Evolutionary conservation across 768 basidiomycete genomes (phyloP).

Genomic region (Strobilomyces echinocephalus): DNA sequence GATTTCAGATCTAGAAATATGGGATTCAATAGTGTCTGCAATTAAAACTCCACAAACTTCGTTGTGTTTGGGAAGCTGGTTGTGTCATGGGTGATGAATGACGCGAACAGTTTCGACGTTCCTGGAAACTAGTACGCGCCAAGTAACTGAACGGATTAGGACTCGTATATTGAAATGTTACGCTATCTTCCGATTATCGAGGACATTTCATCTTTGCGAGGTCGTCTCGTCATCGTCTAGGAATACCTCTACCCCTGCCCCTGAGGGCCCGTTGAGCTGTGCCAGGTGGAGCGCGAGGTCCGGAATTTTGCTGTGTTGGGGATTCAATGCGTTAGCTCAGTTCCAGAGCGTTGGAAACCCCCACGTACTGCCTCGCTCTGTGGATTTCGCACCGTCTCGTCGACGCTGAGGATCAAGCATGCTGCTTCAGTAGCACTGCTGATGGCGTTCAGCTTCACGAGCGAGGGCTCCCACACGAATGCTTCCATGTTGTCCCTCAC

Average conservation of each 20-base stretch:
- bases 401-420: slow-evolving; percentile 90
- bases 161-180: slow-evolving; percentile 15
- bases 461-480: slow-evolving; percentile 97
- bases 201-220: slow-evolving; percentile 13
- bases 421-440: slow-evolving; percentile 95
- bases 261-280: slow-evolving; percentile 79
- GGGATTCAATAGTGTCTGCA: no score
- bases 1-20: no score
- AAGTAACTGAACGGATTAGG: slow-evolving; percentile 5
- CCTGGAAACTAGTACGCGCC: neutral
- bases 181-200: slow-evolving; percentile 13
- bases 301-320: slow-evolving; percentile 57
- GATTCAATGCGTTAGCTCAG: slow-evolving; percentile 15
- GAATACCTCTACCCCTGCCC: slow-evolving; percentile 82
- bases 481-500: slow-evolving; percentile 95
- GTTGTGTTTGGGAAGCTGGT: neutral
- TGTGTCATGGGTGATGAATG: neutral
- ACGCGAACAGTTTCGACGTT: neutral
- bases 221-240: slow-evolving; percentile 47
- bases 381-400: slow-evolving; percentile 95
- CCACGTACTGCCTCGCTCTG: slow-evolving; percentile 83
- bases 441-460: slow-evolving; percentile 94
- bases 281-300: slow-evolving; percentile 92
- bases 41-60: no score
- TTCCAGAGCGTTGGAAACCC: neutral